phyloP scores from a whole-genome alignment of 1,139 yeast species.

The Casaregolazyma lundiana region DNA sequence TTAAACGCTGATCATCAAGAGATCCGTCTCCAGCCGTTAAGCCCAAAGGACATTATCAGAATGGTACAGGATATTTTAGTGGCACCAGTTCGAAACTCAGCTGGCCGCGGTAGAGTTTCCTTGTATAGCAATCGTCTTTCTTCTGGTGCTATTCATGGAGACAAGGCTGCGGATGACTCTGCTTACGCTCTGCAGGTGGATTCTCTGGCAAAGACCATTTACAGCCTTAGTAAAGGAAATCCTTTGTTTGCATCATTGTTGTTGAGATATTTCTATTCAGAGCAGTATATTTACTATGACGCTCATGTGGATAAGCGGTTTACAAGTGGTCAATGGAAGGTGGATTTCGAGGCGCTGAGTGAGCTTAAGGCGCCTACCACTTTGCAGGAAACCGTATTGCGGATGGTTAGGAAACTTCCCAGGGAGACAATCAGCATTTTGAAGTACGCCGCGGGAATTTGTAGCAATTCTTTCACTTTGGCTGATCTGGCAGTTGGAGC shows the following conservation, averaged over 20 bases:
- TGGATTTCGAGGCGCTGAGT: constrained; percentile 25
- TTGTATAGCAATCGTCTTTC: background rate
- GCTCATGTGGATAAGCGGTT: constrained; percentile 17
- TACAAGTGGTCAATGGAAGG: constrained; percentile 28
- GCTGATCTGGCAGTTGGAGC: constrained; percentile 43
- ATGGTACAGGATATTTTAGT: constrained; percentile 26
- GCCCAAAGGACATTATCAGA: constrained; percentile 26
- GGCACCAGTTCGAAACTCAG: constrained; percentile 1
- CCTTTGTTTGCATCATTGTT: constrained; percentile 27
- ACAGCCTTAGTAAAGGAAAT: constrained; percentile 30
- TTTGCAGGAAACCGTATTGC: constrained; percentile 26
- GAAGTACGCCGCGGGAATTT: constrained; percentile 44
- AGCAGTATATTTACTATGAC: constrained; percentile 24
- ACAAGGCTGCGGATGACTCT: constrained; percentile 1
- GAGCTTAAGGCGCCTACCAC: constrained; percentile 22
- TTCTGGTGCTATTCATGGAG: background rate
- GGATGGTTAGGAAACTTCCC: constrained; percentile 25
- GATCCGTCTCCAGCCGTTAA: constrained; percentile 24
- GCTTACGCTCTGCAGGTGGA: constrained; percentile 26
- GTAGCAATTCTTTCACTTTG: constrained; percentile 42
- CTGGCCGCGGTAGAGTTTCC: background rate
- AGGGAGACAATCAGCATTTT: constrained; percentile 31
- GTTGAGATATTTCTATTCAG: constrained; percentile 23
- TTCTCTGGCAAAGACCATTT: constrained; percentile 26
- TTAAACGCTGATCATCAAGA: constrained; percentile 27